Conservation (phyloP, 169 alveolate genomes). For the Plasmodium coatneyi region DNA sequence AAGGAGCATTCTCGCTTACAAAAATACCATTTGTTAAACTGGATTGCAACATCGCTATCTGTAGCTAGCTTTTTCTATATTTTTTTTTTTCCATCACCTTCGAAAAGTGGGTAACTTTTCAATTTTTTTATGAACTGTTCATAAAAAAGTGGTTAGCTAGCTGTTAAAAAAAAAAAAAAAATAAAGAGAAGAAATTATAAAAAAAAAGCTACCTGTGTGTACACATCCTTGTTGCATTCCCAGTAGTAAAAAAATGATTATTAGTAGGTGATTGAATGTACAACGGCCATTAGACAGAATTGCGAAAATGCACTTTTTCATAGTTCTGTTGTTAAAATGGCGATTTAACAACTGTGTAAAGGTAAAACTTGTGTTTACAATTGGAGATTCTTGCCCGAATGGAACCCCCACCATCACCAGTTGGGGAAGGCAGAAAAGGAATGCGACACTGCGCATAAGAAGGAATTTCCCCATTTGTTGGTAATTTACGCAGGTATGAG, state of each 20-base stretch:
- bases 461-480: neutral
- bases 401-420: neutral
- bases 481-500: neutral
- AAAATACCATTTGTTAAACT: neutral
- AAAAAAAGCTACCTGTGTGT: neutral
- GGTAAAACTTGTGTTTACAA: neutral
- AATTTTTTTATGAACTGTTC: neutral
- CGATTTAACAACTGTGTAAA: neutral
- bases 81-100: too few species aligned
- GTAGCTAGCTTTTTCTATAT: neutral
- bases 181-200: too few species aligned
- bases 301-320: neutral
- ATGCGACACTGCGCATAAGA: neutral
- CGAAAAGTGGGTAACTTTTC: too few species aligned
- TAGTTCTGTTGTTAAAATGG: neutral
- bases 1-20: neutral
- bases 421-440: neutral
- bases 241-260: neutral
- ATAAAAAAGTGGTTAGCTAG: neutral
- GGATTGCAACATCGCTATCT: neutral
- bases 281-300: neutral
- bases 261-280: neutral
- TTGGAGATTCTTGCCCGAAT: neutral
- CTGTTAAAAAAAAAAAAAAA: neutral
- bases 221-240: neutral